Evolutionary conservation across 2,329 filamentous ascomycete species (phyloP).

Genomic region (Aspergillus sp.): DNA sequence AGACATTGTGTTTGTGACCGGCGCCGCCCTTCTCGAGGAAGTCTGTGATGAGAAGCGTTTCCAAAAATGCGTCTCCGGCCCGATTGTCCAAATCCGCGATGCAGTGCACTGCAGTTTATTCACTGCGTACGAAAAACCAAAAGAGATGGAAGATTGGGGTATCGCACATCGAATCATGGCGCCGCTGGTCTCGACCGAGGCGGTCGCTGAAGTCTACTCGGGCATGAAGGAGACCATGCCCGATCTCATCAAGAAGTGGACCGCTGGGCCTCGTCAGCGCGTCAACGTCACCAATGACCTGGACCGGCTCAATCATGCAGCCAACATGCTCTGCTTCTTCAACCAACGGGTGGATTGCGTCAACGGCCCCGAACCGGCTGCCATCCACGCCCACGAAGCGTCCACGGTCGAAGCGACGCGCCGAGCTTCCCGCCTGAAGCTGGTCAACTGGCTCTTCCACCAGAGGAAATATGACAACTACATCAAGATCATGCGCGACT

Average conservation of each 20-base stretch:
- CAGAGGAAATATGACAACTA: constrained; percentile 54
- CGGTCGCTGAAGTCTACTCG: constrained; percentile 41
- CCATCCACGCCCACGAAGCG: constrained; percentile 56
- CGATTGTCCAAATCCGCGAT: constrained; percentile 57
- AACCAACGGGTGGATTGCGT: constrained; percentile 52
- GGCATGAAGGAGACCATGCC: constrained; percentile 52
- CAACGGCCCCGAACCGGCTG: constrained; percentile 46
- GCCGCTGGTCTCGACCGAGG: constrained; percentile 45
- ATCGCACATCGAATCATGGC: constrained; percentile 57
- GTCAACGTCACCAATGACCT: constrained; percentile 52
- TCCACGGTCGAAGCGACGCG: constrained; percentile 57
- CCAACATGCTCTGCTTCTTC: constrained; percentile 51
- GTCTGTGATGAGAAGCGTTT: constrained; percentile 67
- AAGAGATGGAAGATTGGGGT: constrained; percentile 57
- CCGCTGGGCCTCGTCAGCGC: constrained; percentile 35
- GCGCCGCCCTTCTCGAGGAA: constrained; percentile 60
- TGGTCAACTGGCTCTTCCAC: constrained; percentile 56
- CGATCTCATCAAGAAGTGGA: constrained; percentile 55
- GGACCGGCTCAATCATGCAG: constrained; percentile 55
- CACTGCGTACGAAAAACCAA: constrained; percentile 53
- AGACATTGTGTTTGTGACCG: constrained; percentile 53
- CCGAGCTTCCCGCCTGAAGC: constrained; percentile 51
- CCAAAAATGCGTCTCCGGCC: constrained; percentile 49
- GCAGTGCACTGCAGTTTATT: constrained; percentile 67
- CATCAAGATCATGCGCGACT: constrained; percentile 55